phyloP scores from a whole-genome alignment of 352 stramenopile species.

The Hyaloperonospora brassicae region DNA sequence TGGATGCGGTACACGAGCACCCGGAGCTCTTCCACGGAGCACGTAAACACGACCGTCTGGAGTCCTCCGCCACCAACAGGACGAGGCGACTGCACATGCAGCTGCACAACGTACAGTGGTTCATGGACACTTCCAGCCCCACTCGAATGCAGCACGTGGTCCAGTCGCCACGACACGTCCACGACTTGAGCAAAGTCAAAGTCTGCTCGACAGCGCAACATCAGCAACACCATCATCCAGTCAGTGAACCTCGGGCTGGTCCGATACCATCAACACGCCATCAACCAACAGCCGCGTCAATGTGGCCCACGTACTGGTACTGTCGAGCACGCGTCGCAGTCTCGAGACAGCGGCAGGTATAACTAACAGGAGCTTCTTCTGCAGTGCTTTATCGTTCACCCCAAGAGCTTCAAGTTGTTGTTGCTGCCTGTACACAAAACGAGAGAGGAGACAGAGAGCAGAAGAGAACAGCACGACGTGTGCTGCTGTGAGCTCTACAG shows the following conservation, averaged over 20 bases:
- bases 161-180: constrained; percentile 59
- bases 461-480: not conserved
- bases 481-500: constrained; percentile 11
- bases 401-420: constrained; percentile 27
- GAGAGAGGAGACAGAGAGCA: not conserved
- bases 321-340: constrained; percentile 27
- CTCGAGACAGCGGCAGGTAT: constrained; percentile 13
- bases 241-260: too few species aligned
- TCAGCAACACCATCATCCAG: too few species aligned
- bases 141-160: constrained; percentile 56
- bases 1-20: constrained; percentile 39
- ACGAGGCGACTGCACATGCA: constrained; percentile 47
- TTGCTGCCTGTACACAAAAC: constrained; percentile 3
- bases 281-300: not conserved
- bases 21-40: constrained; percentile 59
- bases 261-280: too few species aligned
- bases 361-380: constrained; percentile 20
- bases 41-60: constrained; percentile 42
- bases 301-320: constrained; percentile 19
- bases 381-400: constrained; percentile 23
- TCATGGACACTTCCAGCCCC: constrained; percentile 45
- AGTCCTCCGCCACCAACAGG: constrained; percentile 10
- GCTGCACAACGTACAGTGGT: constrained; percentile 55
- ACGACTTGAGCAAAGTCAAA: constrained; percentile 71
- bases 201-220: constrained; percentile 16